phyloP scores from a whole-genome alignment of 768 basidiomycete genomes.

The Podaxis rugospora region DNA sequence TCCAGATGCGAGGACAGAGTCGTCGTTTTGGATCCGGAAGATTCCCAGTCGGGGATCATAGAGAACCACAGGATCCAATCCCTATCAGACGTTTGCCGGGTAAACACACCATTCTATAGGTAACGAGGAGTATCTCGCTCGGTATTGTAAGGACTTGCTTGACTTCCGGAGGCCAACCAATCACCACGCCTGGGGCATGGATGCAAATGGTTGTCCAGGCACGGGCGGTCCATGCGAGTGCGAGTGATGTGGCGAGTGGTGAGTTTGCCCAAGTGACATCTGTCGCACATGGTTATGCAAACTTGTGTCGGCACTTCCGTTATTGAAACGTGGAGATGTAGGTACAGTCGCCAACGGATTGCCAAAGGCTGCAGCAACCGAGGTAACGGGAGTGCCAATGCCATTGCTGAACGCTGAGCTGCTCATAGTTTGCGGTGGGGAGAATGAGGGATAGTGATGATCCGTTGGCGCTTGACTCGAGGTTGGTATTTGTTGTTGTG shows the following conservation, averaged over 20 bases:
- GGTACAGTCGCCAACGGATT: background rate
- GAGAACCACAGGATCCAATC: background rate
- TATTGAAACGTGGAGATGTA: background rate
- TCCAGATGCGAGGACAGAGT: background rate
- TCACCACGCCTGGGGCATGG: conserved; percentile 7
- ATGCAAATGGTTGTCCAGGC: conserved; percentile 8
- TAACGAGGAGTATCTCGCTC: background rate
- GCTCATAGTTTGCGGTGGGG: background rate
- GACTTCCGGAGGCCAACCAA: background rate
- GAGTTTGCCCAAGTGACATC: background rate
- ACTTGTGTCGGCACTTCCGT: background rate
- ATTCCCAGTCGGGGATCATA: background rate
- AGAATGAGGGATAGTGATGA: background rate
- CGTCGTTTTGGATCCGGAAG: background rate
- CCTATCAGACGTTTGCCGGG: background rate
- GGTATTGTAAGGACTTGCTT: background rate
- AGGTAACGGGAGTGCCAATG: background rate
- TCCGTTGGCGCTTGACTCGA: background rate
- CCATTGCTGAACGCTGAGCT: background rate
- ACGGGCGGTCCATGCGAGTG: background rate
- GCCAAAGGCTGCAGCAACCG: background rate
- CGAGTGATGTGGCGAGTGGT: conserved; percentile 1
- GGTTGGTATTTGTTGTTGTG: background rate
- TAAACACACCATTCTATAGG: background rate
- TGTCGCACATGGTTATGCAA: conserved; percentile 3